These are phyloP conservation scores for Schizonepeta tenuifolia DNA, from an alignment of 257 asterid genomes.

Conservation along the genomic window DNA sequence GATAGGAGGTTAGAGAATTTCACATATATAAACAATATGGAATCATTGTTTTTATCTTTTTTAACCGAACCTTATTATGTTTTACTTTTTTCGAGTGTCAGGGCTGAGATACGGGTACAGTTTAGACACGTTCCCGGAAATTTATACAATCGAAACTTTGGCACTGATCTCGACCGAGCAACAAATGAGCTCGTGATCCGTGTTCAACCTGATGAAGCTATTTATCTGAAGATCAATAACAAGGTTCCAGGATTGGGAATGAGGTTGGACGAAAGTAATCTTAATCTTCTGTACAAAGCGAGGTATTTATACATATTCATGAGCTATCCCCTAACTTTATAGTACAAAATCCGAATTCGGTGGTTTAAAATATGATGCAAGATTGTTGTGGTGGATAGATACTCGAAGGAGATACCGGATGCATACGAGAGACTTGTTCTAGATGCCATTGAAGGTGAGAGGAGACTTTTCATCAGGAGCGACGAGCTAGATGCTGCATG, in stretches of 20 bases:
- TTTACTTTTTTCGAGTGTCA: conserved; percentile 33
- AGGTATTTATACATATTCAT: conserved; percentile 57
- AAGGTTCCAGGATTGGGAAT: conserved; percentile 96
- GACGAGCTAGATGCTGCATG: conserved; percentile 98
- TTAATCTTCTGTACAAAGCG: conserved; percentile 87
- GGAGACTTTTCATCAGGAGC: conserved; percentile 93
- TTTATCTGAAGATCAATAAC: conserved; percentile 85
- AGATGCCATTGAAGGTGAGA: conserved; percentile 93
- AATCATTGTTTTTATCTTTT: background rate
- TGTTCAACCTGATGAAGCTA: conserved; percentile 95
- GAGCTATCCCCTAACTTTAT: background rate
- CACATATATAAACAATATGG: background rate
- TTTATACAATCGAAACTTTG: conserved; percentile 67
- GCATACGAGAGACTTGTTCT: conserved; percentile 94
- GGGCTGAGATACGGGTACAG: conserved; percentile 95
- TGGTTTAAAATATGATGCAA: background rate
- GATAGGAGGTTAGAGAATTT: conserved; percentile 56
- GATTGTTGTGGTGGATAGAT: conserved; percentile 45
- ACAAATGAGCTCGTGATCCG: conserved; percentile 98
- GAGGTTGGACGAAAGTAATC: conserved; percentile 89
- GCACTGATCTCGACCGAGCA: conserved; percentile 82
- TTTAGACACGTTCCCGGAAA: conserved; percentile 96
- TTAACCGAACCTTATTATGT: background rate
- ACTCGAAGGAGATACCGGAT: conserved; percentile 94
- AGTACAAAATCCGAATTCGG: background rate